Evolutionary conservation across 169 alveolate species (phyloP), one percentile per base, ranked within the genome.

Genomic region (Plasmodium gallinaceum): DNA sequence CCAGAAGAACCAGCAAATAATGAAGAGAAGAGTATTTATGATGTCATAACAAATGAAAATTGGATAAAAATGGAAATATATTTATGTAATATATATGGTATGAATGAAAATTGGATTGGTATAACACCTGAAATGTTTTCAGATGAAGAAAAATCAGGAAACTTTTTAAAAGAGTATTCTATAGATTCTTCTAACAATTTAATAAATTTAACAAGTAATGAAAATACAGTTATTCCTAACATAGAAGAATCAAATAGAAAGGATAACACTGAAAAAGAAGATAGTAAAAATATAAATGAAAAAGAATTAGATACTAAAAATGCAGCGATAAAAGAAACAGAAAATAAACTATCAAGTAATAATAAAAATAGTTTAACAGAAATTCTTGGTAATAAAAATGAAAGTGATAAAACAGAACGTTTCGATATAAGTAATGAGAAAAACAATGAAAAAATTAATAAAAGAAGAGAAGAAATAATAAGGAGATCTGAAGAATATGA

Each of bases 1-100:
- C 18, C 45, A 16, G 68, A 37, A n/a, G 52, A 58, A 14, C 92
- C 73, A 26, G 48, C 45, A 52, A 72, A 45, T 71, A 75, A 57
- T 0, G 88, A 86, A 12, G 92, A 86, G 18, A 69, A 45, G 52
- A 71, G 43, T 61, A 43, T 86, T 0, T 86, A 86, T 60, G 76
- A 86, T 45, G 70, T 86, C 12, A 70, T 86, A 42, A 70, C 45
- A 6, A 86, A 58, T 48, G 88, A 86, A 64, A 72, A 65, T 45
- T 86, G 92, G 92, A 48, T 86, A 0, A 86, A 86, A 51, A 71
- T 86, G 69, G 92, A 86, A 57, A 70, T 86, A 7, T 72, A 86
- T 73, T 57, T 86, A n/a, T 86, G 92, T 52, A 86, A 86, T 48
- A 86, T 86, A 16, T 86, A 86, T 37, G 74, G 80, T 14, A 70